Evolutionary conservation across 1,284 basidiomycete species (phyloP), one percentile per base, ranked within the genome.

Genomic region (Ustilago bromivora): DNA sequence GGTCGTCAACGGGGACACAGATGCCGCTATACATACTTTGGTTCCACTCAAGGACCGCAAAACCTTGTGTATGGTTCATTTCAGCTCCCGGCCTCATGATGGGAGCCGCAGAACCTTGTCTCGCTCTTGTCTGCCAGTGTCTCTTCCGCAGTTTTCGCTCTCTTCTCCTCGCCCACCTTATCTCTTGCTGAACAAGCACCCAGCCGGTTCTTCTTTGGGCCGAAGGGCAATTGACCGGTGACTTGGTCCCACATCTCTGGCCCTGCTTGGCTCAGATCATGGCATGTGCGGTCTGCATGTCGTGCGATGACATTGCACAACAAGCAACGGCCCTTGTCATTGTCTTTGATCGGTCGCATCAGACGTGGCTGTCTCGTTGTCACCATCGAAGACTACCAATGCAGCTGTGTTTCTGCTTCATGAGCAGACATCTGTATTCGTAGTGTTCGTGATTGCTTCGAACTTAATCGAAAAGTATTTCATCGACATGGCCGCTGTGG

Each of bases 131-230:
- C 2, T 19, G 3, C n/a, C 32, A 2, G 15, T n/a, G 28, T 32
- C 17, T 12, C 8, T 17, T 19, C 1, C n/a, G 4, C 23, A 9
- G 19, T 28, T 57, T 40, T 23, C 2, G 19, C 53, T 9, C 19
- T n/a, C 31, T 8, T 32, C 7, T 31, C 3, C 40, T 41, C 19
- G 11, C 28, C 36, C 51, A 53, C 32, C n/a, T 23, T 49, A 2
- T 8, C 19, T 15, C 47, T 23, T 0, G 19, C 34, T 58, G 13
- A 23, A 32, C 31, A 1, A 34, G 17, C 10, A 17, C 19, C 64
- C 64, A 55, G 62, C 61, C 66, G 60, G 66, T 61, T 59, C 66
- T n/a, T 54, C 36, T 17, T 31, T 59, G 49, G 10, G 17, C 66
- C 61, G 60, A 49, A 43, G 49, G 28, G 19, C 49, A 58, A 49